Conservation (phyloP, 225 moss, liverwort and hornwort genomes). For the Climacium dendroides region DNA sequence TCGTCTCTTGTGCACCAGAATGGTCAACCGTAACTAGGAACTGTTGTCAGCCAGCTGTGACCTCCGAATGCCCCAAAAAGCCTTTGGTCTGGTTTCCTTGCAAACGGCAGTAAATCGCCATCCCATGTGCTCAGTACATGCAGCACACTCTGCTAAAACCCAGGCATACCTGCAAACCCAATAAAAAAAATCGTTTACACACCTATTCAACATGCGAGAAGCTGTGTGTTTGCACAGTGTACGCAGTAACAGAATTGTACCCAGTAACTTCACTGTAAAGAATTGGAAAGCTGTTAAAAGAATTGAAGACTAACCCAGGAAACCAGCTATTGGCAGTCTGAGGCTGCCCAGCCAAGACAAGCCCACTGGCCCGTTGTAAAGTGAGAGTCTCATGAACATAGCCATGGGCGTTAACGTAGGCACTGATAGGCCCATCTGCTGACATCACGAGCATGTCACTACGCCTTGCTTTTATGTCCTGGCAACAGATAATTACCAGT, state of each 20-base stretch:
- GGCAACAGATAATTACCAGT: slow-evolving; percentile 6
- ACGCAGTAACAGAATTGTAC: not conserved
- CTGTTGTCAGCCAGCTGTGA: slow-evolving; percentile 85
- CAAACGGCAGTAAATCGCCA: slow-evolving; percentile 90
- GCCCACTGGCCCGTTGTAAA: slow-evolving; percentile 66
- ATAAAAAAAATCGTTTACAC: not conserved
- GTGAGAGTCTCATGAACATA: slow-evolving; percentile 87
- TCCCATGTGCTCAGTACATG: slow-evolving; percentile 88
- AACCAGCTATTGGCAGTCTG: slow-evolving; percentile 94
- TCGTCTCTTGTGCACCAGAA: not conserved
- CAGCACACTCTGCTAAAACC: slow-evolving; percentile 74
- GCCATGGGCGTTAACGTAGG: slow-evolving; percentile 78
- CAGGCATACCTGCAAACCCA: slow-evolving; percentile 71
- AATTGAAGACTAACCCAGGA: slow-evolving; percentile 50
- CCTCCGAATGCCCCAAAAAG: slow-evolving; percentile 90
- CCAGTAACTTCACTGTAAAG: not conserved
- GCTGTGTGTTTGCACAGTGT: not conserved
- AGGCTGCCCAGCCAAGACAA: slow-evolving; percentile 63
- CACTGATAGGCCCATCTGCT: slow-evolving; percentile 84
- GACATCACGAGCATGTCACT: slow-evolving; percentile 98
- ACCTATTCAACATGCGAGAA: not conserved
- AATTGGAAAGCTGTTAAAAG: not conserved
- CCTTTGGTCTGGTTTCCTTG: slow-evolving; percentile 64
- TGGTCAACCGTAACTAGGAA: slow-evolving; percentile 1
- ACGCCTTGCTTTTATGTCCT: slow-evolving; percentile 90